These are phyloP conservation scores for Dendrobium chrysotoxum DNA, from an alignment of 106 monocot genomes.

Conservation along the genomic window DNA sequence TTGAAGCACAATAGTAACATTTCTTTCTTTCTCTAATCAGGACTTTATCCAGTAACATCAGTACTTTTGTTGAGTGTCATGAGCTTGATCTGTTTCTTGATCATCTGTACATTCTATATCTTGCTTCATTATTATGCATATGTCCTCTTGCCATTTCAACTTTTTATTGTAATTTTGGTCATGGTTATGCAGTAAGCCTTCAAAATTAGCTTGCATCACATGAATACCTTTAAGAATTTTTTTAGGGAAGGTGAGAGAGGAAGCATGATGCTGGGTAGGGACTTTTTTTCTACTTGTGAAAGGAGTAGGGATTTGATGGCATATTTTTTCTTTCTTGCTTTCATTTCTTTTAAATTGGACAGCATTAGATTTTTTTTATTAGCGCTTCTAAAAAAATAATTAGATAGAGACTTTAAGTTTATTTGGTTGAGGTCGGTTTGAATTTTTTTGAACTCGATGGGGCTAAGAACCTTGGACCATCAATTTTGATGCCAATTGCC, in stretches of 20 bases:
- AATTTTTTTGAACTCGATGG: too few relatives aligned
- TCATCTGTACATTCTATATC: background rate
- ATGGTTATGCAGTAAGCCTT: background rate
- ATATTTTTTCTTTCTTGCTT: background rate
- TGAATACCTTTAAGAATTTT: background rate
- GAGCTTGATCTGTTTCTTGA: background rate
- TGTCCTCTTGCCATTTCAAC: background rate
- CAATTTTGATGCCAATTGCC: too few relatives aligned
- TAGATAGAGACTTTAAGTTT: background rate
- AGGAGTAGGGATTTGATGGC: background rate
- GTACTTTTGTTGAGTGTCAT: background rate
- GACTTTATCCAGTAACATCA: background rate
- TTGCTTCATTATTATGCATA: background rate
- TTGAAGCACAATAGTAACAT: too few relatives aligned
- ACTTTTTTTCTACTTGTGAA: background rate
- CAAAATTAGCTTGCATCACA: background rate
- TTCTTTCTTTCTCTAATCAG: background rate
- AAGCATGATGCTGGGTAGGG: too few relatives aligned
- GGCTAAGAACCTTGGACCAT: too few relatives aligned
- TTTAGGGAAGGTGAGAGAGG: background rate
- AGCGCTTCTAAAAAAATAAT: background rate
- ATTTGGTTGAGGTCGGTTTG: background rate
- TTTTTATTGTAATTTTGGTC: background rate
- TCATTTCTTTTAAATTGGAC: background rate
- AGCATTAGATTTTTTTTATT: background rate